Evolutionary conservation across 2,329 filamentous ascomycete species (phyloP).

Genomic region (Ophiocordyceps camponoti-floridani): DNA sequence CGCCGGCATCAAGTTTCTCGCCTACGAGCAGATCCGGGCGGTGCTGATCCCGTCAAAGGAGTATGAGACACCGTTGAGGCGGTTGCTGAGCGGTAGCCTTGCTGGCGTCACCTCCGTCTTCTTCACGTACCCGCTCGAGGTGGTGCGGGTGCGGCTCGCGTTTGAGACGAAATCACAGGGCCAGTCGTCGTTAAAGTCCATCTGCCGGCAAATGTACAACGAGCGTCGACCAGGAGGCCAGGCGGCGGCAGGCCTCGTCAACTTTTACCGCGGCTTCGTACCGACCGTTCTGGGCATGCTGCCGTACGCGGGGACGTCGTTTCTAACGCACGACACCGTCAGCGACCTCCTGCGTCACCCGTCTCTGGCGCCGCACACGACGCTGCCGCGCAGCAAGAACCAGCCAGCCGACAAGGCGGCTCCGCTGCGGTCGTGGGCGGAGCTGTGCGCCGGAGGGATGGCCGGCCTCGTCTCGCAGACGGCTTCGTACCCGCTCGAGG

Average conservation of each 20-base stretch:
- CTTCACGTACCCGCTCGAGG: conserved; percentile 87
- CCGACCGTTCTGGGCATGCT: conserved; percentile 89
- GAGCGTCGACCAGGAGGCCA: conserved; percentile 36
- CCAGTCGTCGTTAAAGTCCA: conserved; percentile 52
- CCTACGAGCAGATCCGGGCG: conserved; percentile 87
- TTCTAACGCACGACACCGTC: conserved; percentile 82
- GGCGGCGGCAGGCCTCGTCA: conserved; percentile 47
- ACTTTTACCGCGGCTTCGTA: conserved; percentile 90
- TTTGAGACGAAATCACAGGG: conserved; percentile 75
- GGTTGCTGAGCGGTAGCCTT: conserved; percentile 55
- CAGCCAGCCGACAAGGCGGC: conserved; percentile 42
- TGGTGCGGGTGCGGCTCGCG: conserved; percentile 79
- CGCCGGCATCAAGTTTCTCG: conserved; percentile 92
- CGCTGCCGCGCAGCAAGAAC: conserved; percentile 42
- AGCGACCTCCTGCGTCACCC: conserved; percentile 67
- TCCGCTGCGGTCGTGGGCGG: conserved; percentile 68
- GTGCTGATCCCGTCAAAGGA: conserved; percentile 51
- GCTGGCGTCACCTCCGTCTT: conserved; percentile 85
- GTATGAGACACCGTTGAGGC: conserved; percentile 64
- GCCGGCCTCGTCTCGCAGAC: conserved; percentile 86
- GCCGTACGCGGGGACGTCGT: conserved; percentile 88
- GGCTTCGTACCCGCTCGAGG: conserved; percentile 81
- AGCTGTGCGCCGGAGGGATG: conserved; percentile 66
- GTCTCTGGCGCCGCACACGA: conserved; percentile 52
- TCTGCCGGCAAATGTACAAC: conserved; percentile 73